Conservation (phyloP, 495 filamentous ascomycete genomes). For the Penicillium subrubescens region DNA sequence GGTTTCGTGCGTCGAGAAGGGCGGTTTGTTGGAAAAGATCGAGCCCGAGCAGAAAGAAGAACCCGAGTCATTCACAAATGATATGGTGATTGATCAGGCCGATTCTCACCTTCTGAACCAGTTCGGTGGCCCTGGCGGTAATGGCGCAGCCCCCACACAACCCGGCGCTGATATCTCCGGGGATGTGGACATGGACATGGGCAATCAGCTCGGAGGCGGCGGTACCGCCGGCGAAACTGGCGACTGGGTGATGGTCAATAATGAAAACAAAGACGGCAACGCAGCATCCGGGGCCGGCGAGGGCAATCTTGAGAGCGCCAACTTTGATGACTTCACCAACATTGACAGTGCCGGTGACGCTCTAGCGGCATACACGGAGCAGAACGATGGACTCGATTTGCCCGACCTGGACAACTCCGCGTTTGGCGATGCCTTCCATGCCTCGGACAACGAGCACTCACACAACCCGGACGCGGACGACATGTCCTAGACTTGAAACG, state of each 20-base stretch:
- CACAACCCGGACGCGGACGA: slow-evolving; percentile 49
- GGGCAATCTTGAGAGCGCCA: slow-evolving; percentile 40
- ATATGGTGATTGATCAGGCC: slow-evolving; percentile 68
- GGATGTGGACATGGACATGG: slow-evolving; percentile 50
- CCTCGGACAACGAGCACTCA: slow-evolving; percentile 54
- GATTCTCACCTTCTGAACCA: slow-evolving; percentile 63
- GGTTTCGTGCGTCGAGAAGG: slow-evolving; percentile 68
- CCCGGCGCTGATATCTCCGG: slow-evolving; percentile 17
- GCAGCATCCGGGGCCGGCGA: slow-evolving; percentile 26
- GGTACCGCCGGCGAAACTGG: slow-evolving; percentile 44
- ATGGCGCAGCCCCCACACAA: slow-evolving; percentile 34
- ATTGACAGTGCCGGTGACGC: slow-evolving; percentile 65
- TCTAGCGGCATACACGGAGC: slow-evolving; percentile 59
- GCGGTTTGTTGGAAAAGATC: slow-evolving; percentile 66
- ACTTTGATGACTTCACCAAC: slow-evolving; percentile 59
- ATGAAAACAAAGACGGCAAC: slow-evolving; percentile 41
- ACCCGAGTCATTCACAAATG: slow-evolving; percentile 47
- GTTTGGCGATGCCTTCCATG: slow-evolving; percentile 65
- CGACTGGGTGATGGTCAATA: slow-evolving; percentile 64
- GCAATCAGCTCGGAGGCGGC: slow-evolving; percentile 28
- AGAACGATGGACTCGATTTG: slow-evolving; percentile 51
- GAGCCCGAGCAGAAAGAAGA: slow-evolving; percentile 45
- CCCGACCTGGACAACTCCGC: slow-evolving; percentile 60
- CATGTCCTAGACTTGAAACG: slow-evolving; percentile 34
- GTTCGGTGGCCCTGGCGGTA: slow-evolving; percentile 55